A percentile compares a stretch with the other conserved stretches of the same genome.
Conservation (phyloP, 441 rosid species). For the Iberis amara region DNA sequence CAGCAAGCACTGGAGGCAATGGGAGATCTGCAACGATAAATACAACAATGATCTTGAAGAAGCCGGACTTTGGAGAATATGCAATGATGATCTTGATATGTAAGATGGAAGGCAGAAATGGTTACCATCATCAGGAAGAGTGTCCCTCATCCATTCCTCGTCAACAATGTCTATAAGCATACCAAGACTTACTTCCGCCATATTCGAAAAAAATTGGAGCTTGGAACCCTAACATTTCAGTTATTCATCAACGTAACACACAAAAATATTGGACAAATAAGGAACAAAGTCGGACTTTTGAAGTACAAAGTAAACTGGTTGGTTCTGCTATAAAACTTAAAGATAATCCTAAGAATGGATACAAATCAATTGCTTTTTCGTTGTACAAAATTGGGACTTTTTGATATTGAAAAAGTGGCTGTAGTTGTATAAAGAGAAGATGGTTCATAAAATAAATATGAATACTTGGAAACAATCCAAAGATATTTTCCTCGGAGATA, state of each 20-base stretch:
- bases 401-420: too few relatives aligned
- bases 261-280: too few relatives aligned
- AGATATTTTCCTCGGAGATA: not conserved
- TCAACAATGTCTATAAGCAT: slow-evolving; percentile 83
- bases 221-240: not conserved
- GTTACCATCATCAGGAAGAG: slow-evolving; percentile 79
- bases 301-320: not conserved
- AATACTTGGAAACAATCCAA: not conserved
- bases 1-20: slow-evolving; percentile 68
- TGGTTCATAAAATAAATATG: too few relatives aligned
- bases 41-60: not conserved
- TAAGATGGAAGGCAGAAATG: not conserved
- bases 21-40: slow-evolving; percentile 60
- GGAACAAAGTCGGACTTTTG: not conserved
- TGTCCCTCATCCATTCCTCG: slow-evolving; percentile 94
- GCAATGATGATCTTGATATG: not conserved
- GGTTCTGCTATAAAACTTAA: too few relatives aligned
- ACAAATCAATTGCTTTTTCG: too few relatives aligned
- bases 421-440: too few relatives aligned
- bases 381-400: too few relatives aligned
- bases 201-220: slow-evolving; percentile 7
- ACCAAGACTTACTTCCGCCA: slow-evolving; percentile 71
- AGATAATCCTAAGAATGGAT: too few relatives aligned
- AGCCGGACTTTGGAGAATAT: not conserved
- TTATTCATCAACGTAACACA: not conserved